Evolutionary conservation across 768 basidiomycete genomes (phyloP), one percentile per base, ranked within the genome.

Genomic region (Tulasnella sp.): DNA sequence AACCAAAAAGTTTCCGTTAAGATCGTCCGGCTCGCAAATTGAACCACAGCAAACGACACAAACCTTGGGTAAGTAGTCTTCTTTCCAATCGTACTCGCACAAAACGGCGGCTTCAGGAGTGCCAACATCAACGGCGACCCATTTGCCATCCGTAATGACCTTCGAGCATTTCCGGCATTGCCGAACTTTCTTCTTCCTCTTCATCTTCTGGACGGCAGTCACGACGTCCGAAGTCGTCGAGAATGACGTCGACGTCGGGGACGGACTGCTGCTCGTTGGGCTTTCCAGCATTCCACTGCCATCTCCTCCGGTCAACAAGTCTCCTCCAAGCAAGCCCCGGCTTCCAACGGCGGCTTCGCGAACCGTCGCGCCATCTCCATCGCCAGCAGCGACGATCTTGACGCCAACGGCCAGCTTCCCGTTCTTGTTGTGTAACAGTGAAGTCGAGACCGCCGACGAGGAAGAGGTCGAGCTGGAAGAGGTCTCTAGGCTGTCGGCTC

Each of bases 31-130:
- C 16, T 50, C 18, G 18, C 16, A 72, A 75, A 75, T 50, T 78
- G 82, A 44, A 34, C 69, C 44, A 16, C 48, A 37, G 77, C 34
- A 81, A 50, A 82, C 64, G 46, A 42, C 50, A 79, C 90, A 60
- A 82, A 94, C 95, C 88, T 96, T 96, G 81, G 96, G 96, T 82
- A 98, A 86, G 87, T 97, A 98, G 92, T 97, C 93, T 84, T 94
- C 92, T 89, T 97, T 98, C 96, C 96, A 98, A 85, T 96, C 97
- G 83, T 86, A 87, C 84, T 96, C 97, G 85, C 97, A 98, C 83
- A 98, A 86, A 50, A 96, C 91, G 87, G 90, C 80, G 48, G 74
- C 64, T 74, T 75, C 79, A 28, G 80, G 78, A 4, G 50, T 72
- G 31, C 81, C 81, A 31, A 46, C 48, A 77, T 82, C 81, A 22